Evolutionary conservation across 2,329 filamentous ascomycete genomes (phyloP).

Genomic region (Fusarium sp.): DNA sequence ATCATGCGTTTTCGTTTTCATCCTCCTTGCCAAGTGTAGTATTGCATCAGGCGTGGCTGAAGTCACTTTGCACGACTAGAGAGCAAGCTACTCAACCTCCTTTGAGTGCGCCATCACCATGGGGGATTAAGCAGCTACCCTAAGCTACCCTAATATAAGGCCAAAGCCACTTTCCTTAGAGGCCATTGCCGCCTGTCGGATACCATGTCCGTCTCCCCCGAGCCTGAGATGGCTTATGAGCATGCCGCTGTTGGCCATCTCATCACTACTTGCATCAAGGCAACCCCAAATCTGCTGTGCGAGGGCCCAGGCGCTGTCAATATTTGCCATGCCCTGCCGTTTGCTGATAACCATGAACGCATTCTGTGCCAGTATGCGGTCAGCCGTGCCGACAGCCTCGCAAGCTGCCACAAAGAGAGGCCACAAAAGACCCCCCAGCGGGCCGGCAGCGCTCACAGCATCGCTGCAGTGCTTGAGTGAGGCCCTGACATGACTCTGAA

Average conservation of each 20-base stretch:
- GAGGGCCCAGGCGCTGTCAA: neutral
- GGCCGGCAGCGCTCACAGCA: neutral
- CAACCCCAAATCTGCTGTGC: neutral
- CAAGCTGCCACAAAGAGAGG: neutral
- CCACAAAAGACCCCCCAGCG: neutral
- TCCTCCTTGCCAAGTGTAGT: neutral
- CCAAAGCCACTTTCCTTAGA: neutral
- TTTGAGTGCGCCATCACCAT: neutral
- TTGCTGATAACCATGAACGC: neutral
- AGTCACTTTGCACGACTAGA: neutral
- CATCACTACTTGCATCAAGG: neutral
- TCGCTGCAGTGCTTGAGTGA: neutral
- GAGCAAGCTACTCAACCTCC: neutral
- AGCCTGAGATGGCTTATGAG: neutral
- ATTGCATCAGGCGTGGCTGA: neutral
- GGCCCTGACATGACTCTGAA: neutral
- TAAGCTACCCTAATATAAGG: neutral
- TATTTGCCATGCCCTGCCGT: neutral
- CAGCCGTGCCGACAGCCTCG: neutral
- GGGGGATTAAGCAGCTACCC: neutral
- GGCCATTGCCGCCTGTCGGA: neutral
- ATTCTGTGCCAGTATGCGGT: neutral
- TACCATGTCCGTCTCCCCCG: neutral
- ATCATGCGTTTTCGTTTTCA: neutral
- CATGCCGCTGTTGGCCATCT: neutral